These are phyloP conservation scores for Syncephalis plumigaleata DNA, from an alignment of 371 early-diverging fungal genomes.

Conservation along the genomic window DNA sequence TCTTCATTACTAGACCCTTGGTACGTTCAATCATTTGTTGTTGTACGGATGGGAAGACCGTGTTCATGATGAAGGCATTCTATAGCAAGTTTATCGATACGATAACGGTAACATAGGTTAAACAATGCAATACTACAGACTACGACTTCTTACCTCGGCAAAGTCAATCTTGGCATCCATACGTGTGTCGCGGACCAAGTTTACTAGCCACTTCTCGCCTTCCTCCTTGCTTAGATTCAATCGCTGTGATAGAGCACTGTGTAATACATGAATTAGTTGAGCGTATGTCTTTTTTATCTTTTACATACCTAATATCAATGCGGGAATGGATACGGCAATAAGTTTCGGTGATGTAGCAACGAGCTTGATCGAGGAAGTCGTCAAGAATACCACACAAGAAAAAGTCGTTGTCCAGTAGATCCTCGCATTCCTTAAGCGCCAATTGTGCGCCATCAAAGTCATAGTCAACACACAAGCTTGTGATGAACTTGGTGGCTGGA, in stretches of 20 bases:
- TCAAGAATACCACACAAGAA: constrained; percentile 67
- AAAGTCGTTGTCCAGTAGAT: constrained; percentile 69
- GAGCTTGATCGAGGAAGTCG: constrained; percentile 84
- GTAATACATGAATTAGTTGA: constrained; percentile 4
- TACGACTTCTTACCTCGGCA: constrained; percentile 37
- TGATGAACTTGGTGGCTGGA: constrained; percentile 82
- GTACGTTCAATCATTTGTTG: constrained; percentile 90
- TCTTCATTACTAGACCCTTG: constrained; percentile 71
- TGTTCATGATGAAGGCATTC: constrained; percentile 87
- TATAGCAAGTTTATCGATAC: constrained; percentile 6
- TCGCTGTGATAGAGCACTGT: constrained; percentile 48
- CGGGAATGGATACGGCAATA: constrained; percentile 89
- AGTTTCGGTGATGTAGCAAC: constrained; percentile 84
- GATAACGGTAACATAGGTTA: background rate
- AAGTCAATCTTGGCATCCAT: constrained; percentile 94
- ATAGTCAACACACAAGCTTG: constrained; percentile 72
- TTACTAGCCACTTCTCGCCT: constrained; percentile 93
- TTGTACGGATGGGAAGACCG: constrained; percentile 65
- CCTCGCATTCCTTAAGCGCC: constrained; percentile 76
- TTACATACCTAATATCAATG: constrained; percentile 52
- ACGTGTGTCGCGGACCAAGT: constrained; percentile 84
- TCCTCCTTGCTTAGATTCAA: constrained; percentile 74
- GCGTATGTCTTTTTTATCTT: no score
- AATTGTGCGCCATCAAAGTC: constrained; percentile 88
- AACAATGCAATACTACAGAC: constrained; percentile 1